Evolutionary conservation across 1,284 basidiomycete species (phyloP), one percentile per base, ranked within the genome.

Genomic region (Irpex sp.): DNA sequence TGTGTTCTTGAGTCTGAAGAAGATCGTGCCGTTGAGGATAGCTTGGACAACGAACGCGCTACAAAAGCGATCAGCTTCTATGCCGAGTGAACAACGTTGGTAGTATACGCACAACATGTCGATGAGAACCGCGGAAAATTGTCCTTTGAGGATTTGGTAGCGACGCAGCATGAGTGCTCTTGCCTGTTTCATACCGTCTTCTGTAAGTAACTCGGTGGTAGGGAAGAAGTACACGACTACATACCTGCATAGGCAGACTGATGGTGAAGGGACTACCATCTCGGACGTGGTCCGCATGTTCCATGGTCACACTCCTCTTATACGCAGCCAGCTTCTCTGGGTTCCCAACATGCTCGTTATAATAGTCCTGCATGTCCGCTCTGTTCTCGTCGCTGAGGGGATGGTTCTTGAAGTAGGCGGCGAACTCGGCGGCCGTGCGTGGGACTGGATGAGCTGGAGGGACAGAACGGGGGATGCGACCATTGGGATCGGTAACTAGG

Each of bases 71-170:
- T 50, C 49, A 50, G 49, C 49, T 4, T 17, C 19, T n/a, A 17
- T 8, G 19, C 11, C 11, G 17, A 50, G 19, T 8, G 17, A 17
- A 50, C 7, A n/a, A 1, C 9, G 47, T 50, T 15, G 39, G 15
- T 43, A 11, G 39, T 50, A 50, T 50, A 50, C 49, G 15, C 17
- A 50, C 49, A 67, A 49, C 9, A 74, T 59, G 59, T 73, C 67
- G 61, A 75, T 71, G 39, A 77, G 68, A 67, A 78, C 75, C n/a
- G 79, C 79, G 59, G 71, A 78, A 43, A 79, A 69, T 61, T 83
- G 83, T 0, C 91, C 92, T 54, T 77, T 74, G 26, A 90, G 70
- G 67, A 93, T 90, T 72, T 90, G 89, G 15, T 83, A 74, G 33
- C 89, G 78, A 51, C 91, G 79, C 8, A 74, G 68, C 81, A 92